Evolutionary conservation across 306 rosid species (phyloP).

Genomic region (Rosa persica): DNA sequence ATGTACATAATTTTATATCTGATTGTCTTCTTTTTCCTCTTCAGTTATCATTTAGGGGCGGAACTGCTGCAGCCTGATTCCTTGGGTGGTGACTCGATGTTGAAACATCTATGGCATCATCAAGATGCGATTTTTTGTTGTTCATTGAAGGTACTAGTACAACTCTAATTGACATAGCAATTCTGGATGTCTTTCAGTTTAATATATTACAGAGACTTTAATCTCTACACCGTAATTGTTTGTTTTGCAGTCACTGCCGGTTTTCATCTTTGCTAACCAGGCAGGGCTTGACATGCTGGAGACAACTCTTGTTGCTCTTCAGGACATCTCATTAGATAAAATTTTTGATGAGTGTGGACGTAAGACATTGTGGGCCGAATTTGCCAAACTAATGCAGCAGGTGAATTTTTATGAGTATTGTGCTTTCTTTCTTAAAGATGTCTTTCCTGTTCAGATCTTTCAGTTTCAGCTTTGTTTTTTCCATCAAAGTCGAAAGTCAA

Average conservation of each 20-base stretch:
- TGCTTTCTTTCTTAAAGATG: not conserved
- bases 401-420: conserved; percentile 26
- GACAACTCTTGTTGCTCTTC: conserved; percentile 85
- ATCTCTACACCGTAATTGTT: conserved; percentile 1
- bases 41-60: conserved; percentile 67
- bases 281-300: conserved; percentile 97
- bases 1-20: not conserved
- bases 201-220: not conserved
- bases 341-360: conserved; percentile 88
- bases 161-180: not conserved
- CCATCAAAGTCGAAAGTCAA: not conserved
- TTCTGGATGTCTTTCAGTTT: not conserved
- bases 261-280: conserved; percentile 90
- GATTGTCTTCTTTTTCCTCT: not conserved
- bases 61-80: conserved; percentile 70
- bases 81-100: conserved; percentile 52
- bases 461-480: not conserved
- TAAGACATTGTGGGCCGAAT: conserved; percentile 68
- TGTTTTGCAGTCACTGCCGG: conserved; percentile 62
- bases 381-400: conserved; percentile 90
- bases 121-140: conserved; percentile 92
- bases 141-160: conserved; percentile 59
- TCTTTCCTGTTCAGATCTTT: not conserved
- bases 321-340: conserved; percentile 91
- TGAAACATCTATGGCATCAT: conserved; percentile 87